Conservation (phyloP, 345 rosid species). For the Murraya koenigii region DNA sequence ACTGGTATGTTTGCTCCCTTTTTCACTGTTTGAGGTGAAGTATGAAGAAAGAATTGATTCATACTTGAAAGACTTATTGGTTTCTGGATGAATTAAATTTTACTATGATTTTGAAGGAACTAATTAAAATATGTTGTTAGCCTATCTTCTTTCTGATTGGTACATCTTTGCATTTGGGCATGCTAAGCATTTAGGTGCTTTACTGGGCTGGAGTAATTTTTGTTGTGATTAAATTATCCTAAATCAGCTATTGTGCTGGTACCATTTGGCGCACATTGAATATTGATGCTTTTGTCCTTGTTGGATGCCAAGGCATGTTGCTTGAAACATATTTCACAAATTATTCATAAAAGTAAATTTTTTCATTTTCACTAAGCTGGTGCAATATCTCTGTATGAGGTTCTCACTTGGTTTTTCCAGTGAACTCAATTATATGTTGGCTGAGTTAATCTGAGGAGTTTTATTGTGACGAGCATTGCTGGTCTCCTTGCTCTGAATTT, state of each 20-base stretch:
- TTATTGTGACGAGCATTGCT: background rate
- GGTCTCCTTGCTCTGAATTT: background rate
- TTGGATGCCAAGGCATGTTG: background rate
- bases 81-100: background rate
- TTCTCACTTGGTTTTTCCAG: background rate
- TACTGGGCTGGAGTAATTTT: background rate
- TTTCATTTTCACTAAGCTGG: background rate
- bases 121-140: background rate
- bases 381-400: background rate
- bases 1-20: constrained; percentile 40
- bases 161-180: background rate
- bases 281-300: background rate
- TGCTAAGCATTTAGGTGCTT: background rate
- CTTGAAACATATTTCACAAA: background rate
- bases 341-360: background rate
- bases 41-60: background rate
- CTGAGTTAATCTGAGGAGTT: background rate
- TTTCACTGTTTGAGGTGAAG: background rate
- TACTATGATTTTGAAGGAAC: background rate
- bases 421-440: background rate
- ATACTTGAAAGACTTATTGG: background rate
- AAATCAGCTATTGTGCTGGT: background rate
- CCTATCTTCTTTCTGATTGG: background rate
- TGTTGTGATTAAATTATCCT: background rate
- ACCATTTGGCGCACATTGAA: background rate